Percentiles rank a stretch among this genome's conserved stretches.
Evolutionary conservation across 2,329 filamentous ascomycete species (phyloP).

Genomic region (Diaporthe vaccinii): DNA sequence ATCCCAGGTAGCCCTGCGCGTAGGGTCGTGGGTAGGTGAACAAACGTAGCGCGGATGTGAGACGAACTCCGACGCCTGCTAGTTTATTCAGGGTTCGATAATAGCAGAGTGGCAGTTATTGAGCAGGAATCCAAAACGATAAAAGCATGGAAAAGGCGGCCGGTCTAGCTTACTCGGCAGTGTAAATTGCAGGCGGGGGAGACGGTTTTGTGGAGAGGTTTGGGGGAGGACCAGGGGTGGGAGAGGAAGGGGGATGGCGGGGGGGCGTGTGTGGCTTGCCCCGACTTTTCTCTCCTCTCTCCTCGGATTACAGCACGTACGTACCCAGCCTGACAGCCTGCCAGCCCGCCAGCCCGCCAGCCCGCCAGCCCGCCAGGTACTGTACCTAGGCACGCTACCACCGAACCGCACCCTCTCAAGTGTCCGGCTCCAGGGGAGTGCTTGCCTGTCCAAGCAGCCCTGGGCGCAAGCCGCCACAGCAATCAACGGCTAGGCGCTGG

Average conservation of each 20-base stretch:
- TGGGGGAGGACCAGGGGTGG: not conserved
- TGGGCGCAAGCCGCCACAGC: slow-evolving; percentile 1
- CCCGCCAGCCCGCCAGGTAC: not conserved
- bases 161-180: slow-evolving; percentile 4
- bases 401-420: slow-evolving; percentile 9
- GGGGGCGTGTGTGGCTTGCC: slow-evolving; percentile 8
- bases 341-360: no score
- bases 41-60: slow-evolving; percentile 14
- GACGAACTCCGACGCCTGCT: slow-evolving; percentile 28
- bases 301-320: not conserved
- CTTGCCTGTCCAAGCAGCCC: slow-evolving; percentile 11
- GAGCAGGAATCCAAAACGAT: not conserved
- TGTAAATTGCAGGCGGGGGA: slow-evolving; percentile 17
- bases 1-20: not conserved
- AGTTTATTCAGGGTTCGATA: not conserved
- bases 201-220: not conserved
- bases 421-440: slow-evolving; percentile 24
- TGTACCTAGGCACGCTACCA: not conserved
- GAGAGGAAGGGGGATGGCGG: not conserved
- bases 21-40: not conserved
- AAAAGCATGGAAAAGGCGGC: not conserved
- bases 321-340: no score
- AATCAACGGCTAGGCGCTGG: slow-evolving; percentile 24
- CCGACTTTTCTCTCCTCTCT: not conserved
- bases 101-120: not conserved